Conservation (phyloP, 495 filamentous ascomycete species). For the Neurospora tetrasperma region DNA sequence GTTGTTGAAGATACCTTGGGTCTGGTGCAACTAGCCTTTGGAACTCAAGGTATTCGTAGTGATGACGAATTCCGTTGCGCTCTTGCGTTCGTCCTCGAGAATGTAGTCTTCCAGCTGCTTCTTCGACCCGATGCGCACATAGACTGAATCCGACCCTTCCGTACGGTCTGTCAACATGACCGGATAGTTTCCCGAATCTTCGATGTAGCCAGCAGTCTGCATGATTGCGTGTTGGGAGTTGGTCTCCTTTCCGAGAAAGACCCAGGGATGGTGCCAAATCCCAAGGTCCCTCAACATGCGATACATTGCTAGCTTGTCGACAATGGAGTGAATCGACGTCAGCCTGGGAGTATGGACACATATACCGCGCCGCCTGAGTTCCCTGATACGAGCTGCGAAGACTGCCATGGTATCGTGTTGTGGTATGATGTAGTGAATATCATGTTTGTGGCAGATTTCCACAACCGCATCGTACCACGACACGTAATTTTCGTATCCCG, state of each 20-base stretch:
- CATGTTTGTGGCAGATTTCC: neutral
- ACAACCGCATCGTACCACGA: neutral
- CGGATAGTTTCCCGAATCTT: neutral
- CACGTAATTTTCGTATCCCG: neutral
- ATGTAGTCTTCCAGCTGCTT: neutral
- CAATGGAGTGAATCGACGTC: neutral
- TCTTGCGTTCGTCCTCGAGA: neutral
- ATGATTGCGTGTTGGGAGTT: neutral
- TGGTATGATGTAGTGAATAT: constrained; percentile 4
- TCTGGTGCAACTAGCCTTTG: neutral
- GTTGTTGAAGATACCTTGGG: constrained; percentile 1
- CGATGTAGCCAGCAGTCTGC: neutral
- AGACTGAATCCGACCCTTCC: neutral
- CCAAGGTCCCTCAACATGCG: neutral
- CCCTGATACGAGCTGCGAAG: neutral
- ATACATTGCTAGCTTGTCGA: neutral
- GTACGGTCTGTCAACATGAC: neutral
- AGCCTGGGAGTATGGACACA: neutral
- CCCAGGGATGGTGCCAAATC: neutral
- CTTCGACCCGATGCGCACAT: neutral
- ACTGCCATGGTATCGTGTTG: neutral
- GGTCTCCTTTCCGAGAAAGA: neutral
- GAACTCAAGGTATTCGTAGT: neutral
- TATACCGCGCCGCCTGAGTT: neutral
- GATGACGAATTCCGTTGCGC: neutral